Base-by-base conservation (phyloP, 1,284 basidiomycete genomes). In the Salmacisia buchloeana region DNA sequence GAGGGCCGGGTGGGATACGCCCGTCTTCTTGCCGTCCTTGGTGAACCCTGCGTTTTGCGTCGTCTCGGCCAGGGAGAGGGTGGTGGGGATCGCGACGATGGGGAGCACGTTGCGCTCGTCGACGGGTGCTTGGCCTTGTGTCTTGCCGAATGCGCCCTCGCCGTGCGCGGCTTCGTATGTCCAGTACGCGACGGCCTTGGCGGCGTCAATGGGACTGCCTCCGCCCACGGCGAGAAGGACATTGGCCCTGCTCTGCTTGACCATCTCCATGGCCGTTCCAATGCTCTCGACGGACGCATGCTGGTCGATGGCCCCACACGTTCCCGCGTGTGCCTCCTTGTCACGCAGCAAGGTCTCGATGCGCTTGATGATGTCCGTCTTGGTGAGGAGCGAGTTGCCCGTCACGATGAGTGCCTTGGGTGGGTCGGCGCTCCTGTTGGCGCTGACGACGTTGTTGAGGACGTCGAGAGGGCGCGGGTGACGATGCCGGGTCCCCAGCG, bases 141-240 rank as follows among this genome's bases (percentile, higher is more conserved):
- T n/a, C n/a, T n/a, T n/a, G n/a, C n/a, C n/a, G n/a, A n/a, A n/a
- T n/a, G n/a, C n/a, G n/a, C 54, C 85, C 2, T 69, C 80, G 31
- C 36, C n/a, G 13, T 34, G 23, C n/a, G 15, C 46, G 41, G 69
- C 60, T 25, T 65, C 60, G 45, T 72, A 66, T 1, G 63, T 45
- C 35, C 64, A 71, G 64, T 63, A 72, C 21, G 63, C 58, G 21
- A 74, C 60, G 6, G 72, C 73, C 58, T 75, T 75, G 10, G 87
- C 82, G 2, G 88, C 88, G 76, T 91, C 90, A 64, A 90, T 83
- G 12, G 89, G 89, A 1, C 88, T 89, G 36, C 89, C 90, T 33
- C 90, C 90, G 2, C 90, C 90, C 33, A 91, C 83, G 36, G 88
- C 83, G 9, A 75, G 63, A 18, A 75, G 69, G 36, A 87, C 83